A percentile compares a stretch with the other conserved stretches of the same genome.
Evolutionary conservation across 768 basidiomycete species (phyloP).

Genomic region (Boletellus ananas): DNA sequence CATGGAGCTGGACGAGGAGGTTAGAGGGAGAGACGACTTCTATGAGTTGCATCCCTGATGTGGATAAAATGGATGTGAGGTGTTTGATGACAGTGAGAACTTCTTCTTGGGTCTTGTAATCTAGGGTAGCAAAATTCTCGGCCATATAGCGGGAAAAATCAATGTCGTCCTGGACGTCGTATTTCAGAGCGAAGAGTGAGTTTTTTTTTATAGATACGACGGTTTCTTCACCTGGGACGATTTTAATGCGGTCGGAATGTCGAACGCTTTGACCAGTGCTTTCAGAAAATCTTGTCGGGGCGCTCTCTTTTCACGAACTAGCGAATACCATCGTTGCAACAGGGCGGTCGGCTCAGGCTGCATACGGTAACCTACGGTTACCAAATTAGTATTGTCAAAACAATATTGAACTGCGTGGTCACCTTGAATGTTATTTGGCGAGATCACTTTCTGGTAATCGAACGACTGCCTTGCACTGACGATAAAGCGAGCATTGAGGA

Average conservation of each 20-base stretch:
- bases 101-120: slow-evolving; percentile 96
- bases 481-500: slow-evolving; percentile 82
- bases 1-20: slow-evolving; percentile 58
- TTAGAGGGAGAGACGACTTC: slow-evolving; percentile 71
- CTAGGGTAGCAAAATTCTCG: slow-evolving; percentile 88
- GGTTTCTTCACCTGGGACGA: slow-evolving; percentile 50
- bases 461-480: slow-evolving; percentile 80
- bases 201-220: no score
- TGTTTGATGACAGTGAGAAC: slow-evolving; percentile 79
- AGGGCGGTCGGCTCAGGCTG: slow-evolving; percentile 67
- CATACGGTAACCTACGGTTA: slow-evolving; percentile 56
- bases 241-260: slow-evolving; percentile 56
- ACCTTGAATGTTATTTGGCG: slow-evolving; percentile 52
- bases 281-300: slow-evolving; percentile 85
- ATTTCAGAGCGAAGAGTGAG: not conserved
- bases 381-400: not conserved
- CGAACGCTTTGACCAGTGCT: slow-evolving; percentile 76
- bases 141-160: slow-evolving; percentile 90
- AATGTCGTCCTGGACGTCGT: slow-evolving; percentile 60
- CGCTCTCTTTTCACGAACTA: slow-evolving; percentile 87
- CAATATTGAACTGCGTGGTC: slow-evolving; percentile 2
- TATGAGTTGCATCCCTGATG: slow-evolving; percentile 77
- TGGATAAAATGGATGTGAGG: slow-evolving; percentile 72
- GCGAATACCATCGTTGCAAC: slow-evolving; percentile 85
- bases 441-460: slow-evolving; percentile 70